These are phyloP conservation scores for Hymenotorrendiella dingleyae DNA, from an alignment of 2,329 filamentous ascomycete genomes.

Conservation along the genomic window DNA sequence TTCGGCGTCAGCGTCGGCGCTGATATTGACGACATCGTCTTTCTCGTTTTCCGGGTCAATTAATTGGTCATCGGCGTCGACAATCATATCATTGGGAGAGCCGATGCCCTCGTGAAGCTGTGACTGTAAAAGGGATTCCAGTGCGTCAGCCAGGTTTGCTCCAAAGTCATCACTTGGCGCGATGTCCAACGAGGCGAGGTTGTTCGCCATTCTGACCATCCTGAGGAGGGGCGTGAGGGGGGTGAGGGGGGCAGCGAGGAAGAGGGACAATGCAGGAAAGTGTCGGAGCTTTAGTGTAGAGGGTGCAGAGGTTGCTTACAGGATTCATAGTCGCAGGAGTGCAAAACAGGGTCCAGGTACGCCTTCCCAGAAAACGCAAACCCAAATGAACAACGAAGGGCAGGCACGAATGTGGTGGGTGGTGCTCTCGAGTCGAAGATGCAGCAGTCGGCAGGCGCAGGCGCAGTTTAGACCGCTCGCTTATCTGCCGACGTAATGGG, in stretches of 20 bases:
- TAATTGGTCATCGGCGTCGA: slow-evolving; percentile 30
- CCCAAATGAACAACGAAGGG: slow-evolving; percentile 9
- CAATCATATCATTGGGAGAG: slow-evolving; percentile 30
- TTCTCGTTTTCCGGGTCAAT: slow-evolving; percentile 33
- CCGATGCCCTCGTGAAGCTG: slow-evolving; percentile 26
- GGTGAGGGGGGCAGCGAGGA: slow-evolving; percentile 1
- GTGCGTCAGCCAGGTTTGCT: slow-evolving; percentile 11
- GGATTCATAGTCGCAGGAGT: slow-evolving; percentile 21
- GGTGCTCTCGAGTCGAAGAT: too few species aligned
- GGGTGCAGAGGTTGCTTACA: slow-evolving; percentile 14
- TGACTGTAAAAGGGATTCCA: slow-evolving; percentile 2
- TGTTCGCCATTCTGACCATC: not conserved
- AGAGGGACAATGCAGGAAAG: not conserved
- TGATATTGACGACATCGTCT: slow-evolving; percentile 36
- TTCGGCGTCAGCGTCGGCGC: slow-evolving; percentile 30
- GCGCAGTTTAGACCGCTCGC: too few species aligned
- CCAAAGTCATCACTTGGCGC: not conserved
- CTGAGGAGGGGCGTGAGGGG: not conserved
- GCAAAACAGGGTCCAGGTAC: slow-evolving; percentile 12
- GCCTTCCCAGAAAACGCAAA: slow-evolving; percentile 19
- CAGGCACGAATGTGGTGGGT: not conserved
- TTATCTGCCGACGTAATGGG: too few species aligned
- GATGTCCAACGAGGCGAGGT: not conserved
- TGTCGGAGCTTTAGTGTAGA: slow-evolving; percentile 1
- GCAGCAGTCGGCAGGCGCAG: too few species aligned